These are phyloP conservation scores for Hyaloscypha variabilis DNA, from an alignment of 495 filamentous ascomycete genomes.

Conservation along the genomic window DNA sequence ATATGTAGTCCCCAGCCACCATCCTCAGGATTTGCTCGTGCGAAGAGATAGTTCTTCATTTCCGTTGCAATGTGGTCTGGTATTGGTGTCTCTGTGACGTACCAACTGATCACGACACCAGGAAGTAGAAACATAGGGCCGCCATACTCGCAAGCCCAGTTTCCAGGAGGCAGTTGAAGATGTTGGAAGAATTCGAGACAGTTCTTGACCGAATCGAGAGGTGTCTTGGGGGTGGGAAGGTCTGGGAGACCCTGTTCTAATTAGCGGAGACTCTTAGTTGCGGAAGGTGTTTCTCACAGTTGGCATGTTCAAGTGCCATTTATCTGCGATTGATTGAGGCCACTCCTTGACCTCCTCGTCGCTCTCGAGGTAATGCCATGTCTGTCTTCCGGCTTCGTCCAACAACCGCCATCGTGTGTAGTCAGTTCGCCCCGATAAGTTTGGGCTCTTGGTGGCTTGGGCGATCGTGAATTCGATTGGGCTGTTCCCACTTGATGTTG, in stretches of 20 bases:
- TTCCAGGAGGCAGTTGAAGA: conserved; percentile 83
- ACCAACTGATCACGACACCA: conserved; percentile 83
- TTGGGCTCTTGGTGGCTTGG: conserved; percentile 36
- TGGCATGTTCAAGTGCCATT: conserved; percentile 77
- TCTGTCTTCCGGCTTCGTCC: conserved; percentile 82
- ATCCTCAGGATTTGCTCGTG: conserved; percentile 82
- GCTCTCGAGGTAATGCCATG: conserved; percentile 88
- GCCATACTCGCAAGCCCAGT: conserved; percentile 98
- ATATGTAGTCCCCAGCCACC: conserved; percentile 98
- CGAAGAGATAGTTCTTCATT: conserved; percentile 92
- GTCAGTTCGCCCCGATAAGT: conserved; percentile 64
- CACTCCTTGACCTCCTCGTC: conserved; percentile 75
- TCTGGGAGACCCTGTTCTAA: conserved; percentile 68
- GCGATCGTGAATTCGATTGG: conserved; percentile 11
- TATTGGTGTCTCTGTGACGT: conserved; percentile 87
- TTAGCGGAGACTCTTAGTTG: too few relatives aligned
- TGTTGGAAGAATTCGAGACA: conserved; percentile 87
- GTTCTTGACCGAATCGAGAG: conserved; percentile 78
- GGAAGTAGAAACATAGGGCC: conserved; percentile 87
- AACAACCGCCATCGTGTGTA: conserved; percentile 80
- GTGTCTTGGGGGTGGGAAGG: conserved; percentile 69
- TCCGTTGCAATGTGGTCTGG: conserved; percentile 80
- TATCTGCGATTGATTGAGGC: conserved; percentile 86
- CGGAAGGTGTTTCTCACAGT: conserved; percentile 45
- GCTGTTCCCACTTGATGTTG: not conserved